Percentiles rank a stretch among this genome's conserved stretches.
Evolutionary conservation across 2,329 filamentous ascomycete species (phyloP).

Genomic region (Monosporascus sp.): DNA sequence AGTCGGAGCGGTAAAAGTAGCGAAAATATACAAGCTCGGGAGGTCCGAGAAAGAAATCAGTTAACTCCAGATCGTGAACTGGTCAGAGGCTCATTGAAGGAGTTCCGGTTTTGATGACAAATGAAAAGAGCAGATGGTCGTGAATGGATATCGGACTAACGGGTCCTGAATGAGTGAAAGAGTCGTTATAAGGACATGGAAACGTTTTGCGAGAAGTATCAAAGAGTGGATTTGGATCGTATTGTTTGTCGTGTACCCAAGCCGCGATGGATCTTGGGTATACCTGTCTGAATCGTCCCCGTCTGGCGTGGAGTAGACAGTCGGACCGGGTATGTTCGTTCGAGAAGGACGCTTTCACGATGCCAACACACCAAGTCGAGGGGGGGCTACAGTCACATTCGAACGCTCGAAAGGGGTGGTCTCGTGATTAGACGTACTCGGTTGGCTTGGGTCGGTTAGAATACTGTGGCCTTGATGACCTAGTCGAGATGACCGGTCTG

Average conservation of each 20-base stretch:
- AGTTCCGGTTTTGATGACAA: constrained; percentile 33
- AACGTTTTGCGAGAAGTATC: constrained; percentile 22
- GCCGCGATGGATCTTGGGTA: constrained; percentile 6
- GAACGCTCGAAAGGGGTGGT: not conserved
- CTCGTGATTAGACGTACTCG: not conserved
- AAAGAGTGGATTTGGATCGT: constrained; percentile 24
- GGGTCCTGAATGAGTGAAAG: constrained; percentile 29
- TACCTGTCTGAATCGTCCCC: constrained; percentile 1
- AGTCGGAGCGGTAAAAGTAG: constrained; percentile 7
- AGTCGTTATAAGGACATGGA: constrained; percentile 41
- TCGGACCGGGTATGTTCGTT: not conserved
- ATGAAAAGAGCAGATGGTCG: constrained; percentile 29
- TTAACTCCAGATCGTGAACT: constrained; percentile 38
- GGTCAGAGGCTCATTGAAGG: constrained; percentile 41
- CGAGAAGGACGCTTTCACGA: not conserved
- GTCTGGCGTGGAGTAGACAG: not conserved
- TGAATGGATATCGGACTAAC: constrained; percentile 22
- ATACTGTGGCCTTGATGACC: constrained; percentile 19
- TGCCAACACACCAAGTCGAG: constrained; percentile 1
- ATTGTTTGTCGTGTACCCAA: constrained; percentile 8
- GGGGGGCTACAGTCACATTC: not conserved
- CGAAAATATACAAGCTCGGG: constrained; percentile 27
- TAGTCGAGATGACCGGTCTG: constrained; percentile 20
- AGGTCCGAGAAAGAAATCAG: constrained; percentile 24
- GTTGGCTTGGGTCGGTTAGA: constrained; percentile 3